phyloP scores from a whole-genome alignment of 805 yeast species.

The Monosporozyma unispora region DNA sequence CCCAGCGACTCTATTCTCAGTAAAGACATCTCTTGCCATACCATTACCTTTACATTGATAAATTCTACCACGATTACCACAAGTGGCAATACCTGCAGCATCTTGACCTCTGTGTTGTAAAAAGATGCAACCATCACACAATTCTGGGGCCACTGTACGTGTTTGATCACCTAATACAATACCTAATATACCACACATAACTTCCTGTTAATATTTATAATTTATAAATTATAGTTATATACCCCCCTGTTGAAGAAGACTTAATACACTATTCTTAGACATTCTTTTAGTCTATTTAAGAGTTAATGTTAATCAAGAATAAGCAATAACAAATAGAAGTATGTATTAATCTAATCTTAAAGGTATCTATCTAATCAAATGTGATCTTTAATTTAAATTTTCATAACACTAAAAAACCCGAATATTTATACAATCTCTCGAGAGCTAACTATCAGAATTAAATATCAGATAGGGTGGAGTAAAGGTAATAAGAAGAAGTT shows the following conservation, averaged over 20 bases:
- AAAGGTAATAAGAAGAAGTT: not conserved
- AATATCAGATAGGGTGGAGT: too few species aligned
- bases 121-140: slow-evolving; percentile 86
- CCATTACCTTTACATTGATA: slow-evolving; percentile 99
- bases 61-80: slow-evolving; percentile 86
- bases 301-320: not conserved
- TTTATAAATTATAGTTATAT: not conserved
- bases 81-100: slow-evolving; percentile 97
- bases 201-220: not conserved
- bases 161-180: slow-evolving; percentile 70
- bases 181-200: slow-evolving; percentile 94
- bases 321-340: not conserved
- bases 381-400: not conserved
- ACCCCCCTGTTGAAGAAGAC: not conserved
- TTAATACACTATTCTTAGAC: not conserved
- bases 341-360: not conserved
- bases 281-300: not conserved
- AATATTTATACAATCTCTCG: not conserved
- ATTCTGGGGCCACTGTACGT: slow-evolving; percentile 73
- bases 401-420: not conserved
- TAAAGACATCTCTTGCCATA: slow-evolving; percentile 96
- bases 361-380: not conserved
- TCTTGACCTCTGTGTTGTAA: slow-evolving; percentile 98
- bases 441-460: not conserved
- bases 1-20: slow-evolving; percentile 65